phyloP scores from a whole-genome alignment of 768 basidiomycete species.

The Neoboletus subvelutipes region DNA sequence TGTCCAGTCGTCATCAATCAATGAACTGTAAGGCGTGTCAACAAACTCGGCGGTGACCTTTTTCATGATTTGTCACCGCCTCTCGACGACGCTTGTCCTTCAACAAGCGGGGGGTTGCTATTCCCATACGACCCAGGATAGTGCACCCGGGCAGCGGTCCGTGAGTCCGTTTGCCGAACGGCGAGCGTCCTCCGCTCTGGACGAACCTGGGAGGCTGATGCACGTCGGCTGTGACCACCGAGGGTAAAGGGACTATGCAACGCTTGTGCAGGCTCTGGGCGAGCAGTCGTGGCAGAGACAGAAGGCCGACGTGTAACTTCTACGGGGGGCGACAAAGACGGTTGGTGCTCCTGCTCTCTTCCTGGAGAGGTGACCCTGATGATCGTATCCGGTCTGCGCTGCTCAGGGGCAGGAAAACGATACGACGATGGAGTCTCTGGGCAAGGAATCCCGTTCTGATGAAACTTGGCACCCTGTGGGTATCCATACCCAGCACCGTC shows the following conservation, averaged over 20 bases:
- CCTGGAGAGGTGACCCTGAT: constrained; percentile 43
- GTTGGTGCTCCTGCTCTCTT: constrained; percentile 38
- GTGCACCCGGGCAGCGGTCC: constrained; percentile 18
- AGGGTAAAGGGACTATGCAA: constrained; percentile 18
- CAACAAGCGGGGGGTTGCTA: constrained; percentile 6
- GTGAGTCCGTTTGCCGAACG: constrained; percentile 24
- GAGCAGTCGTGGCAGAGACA: constrained; percentile 39
- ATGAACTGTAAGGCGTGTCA: constrained; percentile 4
- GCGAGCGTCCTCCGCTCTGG: constrained; percentile 21
- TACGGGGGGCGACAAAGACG: constrained; percentile 47
- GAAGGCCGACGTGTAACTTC: constrained; percentile 50
- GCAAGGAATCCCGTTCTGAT: constrained; percentile 40
- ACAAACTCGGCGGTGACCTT: not conserved
- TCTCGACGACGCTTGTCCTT: constrained; percentile 15
- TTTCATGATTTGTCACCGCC: constrained; percentile 28
- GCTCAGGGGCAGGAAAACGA: constrained; percentile 47
- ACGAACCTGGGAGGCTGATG: constrained; percentile 14
- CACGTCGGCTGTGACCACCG: constrained; percentile 21
- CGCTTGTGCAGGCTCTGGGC: constrained; percentile 42
- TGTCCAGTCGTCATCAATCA: constrained; percentile 13
- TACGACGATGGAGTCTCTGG: constrained; percentile 40
- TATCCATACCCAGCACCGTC: constrained; percentile 15
- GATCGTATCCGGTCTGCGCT: constrained; percentile 34
- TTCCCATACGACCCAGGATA: constrained; percentile 26
- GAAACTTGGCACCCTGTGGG: constrained; percentile 25